These are phyloP conservation scores for Penicillium occitanis DNA, from an alignment of 2,329 filamentous ascomycete genomes.

Conservation along the genomic window DNA sequence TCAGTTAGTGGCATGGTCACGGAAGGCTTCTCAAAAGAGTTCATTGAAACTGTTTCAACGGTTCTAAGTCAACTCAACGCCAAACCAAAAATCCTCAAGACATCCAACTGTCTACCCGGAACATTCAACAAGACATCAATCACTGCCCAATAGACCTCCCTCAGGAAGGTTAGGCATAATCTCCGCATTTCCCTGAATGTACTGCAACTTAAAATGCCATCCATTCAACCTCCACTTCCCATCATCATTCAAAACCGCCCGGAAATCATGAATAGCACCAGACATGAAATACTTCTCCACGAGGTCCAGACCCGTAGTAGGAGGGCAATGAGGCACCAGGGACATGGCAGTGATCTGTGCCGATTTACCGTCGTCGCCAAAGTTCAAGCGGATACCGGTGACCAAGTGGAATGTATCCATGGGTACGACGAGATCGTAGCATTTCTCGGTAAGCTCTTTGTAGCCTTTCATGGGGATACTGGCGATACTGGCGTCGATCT, in stretches of 20 bases:
- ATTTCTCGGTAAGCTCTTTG: background rate
- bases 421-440: background rate
- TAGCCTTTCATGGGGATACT: background rate
- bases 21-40: background rate
- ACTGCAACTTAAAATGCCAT: background rate
- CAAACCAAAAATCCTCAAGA: background rate
- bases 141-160: background rate
- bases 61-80: background rate
- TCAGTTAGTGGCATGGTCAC: background rate
- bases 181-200: background rate
- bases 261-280: background rate
- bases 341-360: background rate
- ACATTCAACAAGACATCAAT: background rate
- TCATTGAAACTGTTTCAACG: background rate
- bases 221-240: background rate
- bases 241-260: background rate
- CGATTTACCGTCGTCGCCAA: background rate
- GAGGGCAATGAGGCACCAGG: background rate
- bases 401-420: background rate
- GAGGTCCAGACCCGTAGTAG: background rate
- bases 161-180: constrained; percentile 1
- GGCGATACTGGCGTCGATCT: background rate
- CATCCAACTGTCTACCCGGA: background rate
- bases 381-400: background rate
- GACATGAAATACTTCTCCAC: background rate